phyloP scores from a whole-genome alignment of 2,329 filamentous ascomycete genomes.

The Trichophyton rubrum region DNA sequence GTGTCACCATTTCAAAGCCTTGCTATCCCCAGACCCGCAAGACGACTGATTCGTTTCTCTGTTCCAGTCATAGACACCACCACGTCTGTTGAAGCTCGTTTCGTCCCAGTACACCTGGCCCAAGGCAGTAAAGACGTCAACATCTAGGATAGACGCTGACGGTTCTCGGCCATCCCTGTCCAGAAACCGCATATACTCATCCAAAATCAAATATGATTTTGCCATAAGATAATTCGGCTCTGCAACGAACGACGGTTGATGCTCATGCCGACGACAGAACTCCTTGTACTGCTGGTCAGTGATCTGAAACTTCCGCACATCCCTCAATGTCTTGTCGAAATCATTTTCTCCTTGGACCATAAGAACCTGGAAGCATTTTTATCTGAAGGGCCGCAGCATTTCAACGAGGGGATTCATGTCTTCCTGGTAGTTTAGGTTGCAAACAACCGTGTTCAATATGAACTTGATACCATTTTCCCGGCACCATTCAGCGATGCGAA shows the following conservation, averaged over 20 bases:
- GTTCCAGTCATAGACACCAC: constrained; percentile 40
- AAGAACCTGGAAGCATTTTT: constrained; percentile 47
- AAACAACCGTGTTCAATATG: constrained; percentile 47
- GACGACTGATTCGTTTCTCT: not conserved
- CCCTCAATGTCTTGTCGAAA: constrained; percentile 26
- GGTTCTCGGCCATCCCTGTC: constrained; percentile 31
- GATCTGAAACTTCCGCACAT: constrained; percentile 36
- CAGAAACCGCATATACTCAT: constrained; percentile 42
- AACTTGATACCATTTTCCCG: constrained; percentile 39
- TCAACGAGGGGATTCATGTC: constrained; percentile 35
- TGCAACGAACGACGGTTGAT: constrained; percentile 34
- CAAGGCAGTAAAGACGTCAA: constrained; percentile 38
- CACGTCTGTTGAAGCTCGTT: constrained; percentile 32
- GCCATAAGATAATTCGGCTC: constrained; percentile 42
- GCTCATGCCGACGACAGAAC: constrained; percentile 37
- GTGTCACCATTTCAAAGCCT: not conserved
- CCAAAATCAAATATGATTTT: constrained; percentile 40
- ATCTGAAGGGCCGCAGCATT: constrained; percentile 38
- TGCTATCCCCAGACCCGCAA: not conserved
- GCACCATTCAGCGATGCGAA: constrained; percentile 37
- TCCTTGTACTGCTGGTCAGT: constrained; percentile 35
- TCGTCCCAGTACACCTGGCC: constrained; percentile 37
- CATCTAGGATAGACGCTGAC: constrained; percentile 32
- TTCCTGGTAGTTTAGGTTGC: constrained; percentile 38
- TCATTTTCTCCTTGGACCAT: constrained; percentile 44